Evolutionary conservation across 2,329 filamentous ascomycete species (phyloP), one percentile per base, ranked within the genome.

Genomic region (Anthostomella pinea): DNA sequence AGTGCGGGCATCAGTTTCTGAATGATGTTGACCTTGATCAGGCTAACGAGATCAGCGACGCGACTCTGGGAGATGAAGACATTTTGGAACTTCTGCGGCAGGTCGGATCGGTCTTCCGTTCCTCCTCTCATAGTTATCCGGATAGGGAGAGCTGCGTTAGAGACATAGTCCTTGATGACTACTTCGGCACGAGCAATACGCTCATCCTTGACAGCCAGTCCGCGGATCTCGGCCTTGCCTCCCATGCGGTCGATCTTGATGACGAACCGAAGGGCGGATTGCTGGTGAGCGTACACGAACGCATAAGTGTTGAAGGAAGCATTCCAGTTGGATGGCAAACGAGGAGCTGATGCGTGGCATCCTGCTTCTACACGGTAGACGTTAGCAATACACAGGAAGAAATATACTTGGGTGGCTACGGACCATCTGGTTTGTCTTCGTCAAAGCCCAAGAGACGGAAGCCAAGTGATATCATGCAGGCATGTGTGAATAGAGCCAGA

Each of bases 201-300:
- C 55, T 96, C 89, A 56, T 90, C 85, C 17, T 85, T 86, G 11
- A 90, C 63, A 2, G 79, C 88, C 25, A 95, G 71, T 3, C 83
- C 90, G 52, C 88, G 80, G 24, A 96, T 72, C 43, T 95, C 82
- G n/a, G 85, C 83, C 57, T 91, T 95, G 52, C 75, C 75, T 27
- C 90, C 89, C 52, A 96, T 75, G 35, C 88, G 79, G 60, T 84
- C 88, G 45, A 95, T 67, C 58, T 89, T 91, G 49, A 96, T 62
- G 18, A 95, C 72, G 57, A 85, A 95, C 41, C 83, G 78, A 77
- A 90, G 87, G 11, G 88, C 82, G 0, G 88, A 95, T 59, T 95
- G 87, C 16, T 78, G 72, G 62, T 96, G 90, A 3, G 81, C 79
- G 67, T 97, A 97, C 46, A 89, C 79, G 63, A 97, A 96, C 38